A percentile compares a stretch with the other conserved stretches of the same genome.
Conservation (phyloP, 192 early-diverging fungal genomes). For the Mortierella claussenii region DNA sequence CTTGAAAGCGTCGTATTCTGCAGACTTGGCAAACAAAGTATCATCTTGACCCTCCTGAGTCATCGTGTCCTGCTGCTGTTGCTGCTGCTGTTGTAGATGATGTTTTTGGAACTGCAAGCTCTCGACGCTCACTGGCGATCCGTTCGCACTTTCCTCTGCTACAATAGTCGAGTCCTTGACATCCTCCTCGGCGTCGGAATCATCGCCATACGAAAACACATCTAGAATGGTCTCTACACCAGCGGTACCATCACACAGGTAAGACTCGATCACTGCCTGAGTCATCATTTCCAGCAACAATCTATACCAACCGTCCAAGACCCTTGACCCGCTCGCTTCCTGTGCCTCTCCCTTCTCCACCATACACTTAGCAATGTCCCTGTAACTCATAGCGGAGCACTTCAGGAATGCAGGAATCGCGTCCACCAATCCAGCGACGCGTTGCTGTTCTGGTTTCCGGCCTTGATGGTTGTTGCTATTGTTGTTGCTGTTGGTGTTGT, state of each 20-base stretch:
- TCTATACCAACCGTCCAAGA: slow-evolving; percentile 64
- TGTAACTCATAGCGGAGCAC: slow-evolving; percentile 58
- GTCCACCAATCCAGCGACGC: slow-evolving; percentile 56
- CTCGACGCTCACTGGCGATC: neutral
- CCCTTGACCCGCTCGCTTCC: slow-evolving; percentile 54
- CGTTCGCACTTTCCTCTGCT: slow-evolving; percentile 5
- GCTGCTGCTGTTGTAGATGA: slow-evolving; percentile 22
- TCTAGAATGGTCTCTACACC: slow-evolving; percentile 62
- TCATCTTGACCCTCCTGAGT: slow-evolving; percentile 40
- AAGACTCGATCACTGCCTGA: slow-evolving; percentile 64
- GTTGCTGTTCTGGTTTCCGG: slow-evolving; percentile 15
- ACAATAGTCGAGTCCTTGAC: slow-evolving; percentile 12
- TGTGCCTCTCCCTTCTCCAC: slow-evolving; percentile 31
- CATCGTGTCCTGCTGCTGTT: slow-evolving; percentile 4
- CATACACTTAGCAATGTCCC: slow-evolving; percentile 38
- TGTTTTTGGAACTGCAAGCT: neutral
- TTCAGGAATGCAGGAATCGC: slow-evolving; percentile 62
- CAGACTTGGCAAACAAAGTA: slow-evolving; percentile 53
- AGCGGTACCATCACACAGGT: slow-evolving; percentile 58
- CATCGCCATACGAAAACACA: slow-evolving; percentile 65
- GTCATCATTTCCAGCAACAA: slow-evolving; percentile 65
- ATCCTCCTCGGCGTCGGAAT: slow-evolving; percentile 50
- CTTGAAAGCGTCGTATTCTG: slow-evolving; percentile 61
- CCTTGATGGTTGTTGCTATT: slow-evolving; percentile 1
- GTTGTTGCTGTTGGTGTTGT: slow-evolving; percentile 7